Conservation (phyloP, 2,329 filamentous ascomycete genomes). For the Cryphonectria naterciae region DNA sequence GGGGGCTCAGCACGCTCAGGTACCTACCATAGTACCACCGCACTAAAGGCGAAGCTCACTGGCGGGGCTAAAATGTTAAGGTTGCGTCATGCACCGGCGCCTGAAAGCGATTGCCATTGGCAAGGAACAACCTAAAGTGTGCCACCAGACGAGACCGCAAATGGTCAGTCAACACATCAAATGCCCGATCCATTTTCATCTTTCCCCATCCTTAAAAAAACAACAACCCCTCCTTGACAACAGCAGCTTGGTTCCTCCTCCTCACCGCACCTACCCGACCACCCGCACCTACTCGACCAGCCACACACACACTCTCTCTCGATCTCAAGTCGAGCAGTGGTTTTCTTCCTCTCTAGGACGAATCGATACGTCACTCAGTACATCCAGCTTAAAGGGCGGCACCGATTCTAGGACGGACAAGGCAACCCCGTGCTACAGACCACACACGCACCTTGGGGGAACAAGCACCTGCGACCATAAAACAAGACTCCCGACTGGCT, state of each 20-base stretch:
- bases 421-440: background rate
- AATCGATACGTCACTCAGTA: background rate
- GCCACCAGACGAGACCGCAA: background rate
- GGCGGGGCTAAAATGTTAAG: background rate
- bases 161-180: background rate
- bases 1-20: too few species aligned
- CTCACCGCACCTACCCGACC: background rate
- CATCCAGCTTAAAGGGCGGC: background rate
- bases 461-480: background rate
- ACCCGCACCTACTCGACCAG: background rate
- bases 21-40: too few species aligned
- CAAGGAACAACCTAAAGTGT: background rate
- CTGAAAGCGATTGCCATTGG: conserved; percentile 6
- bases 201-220: background rate
- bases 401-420: background rate
- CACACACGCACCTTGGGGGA: background rate
- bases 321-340: background rate
- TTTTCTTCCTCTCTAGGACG: background rate
- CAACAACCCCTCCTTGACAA: background rate
- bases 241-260: too few species aligned
- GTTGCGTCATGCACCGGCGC: conserved; percentile 15
- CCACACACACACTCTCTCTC: background rate
- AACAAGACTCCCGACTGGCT: background rate
- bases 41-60: background rate
- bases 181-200: background rate